Base-by-base conservation (phyloP, 2,329 filamentous ascomycete genomes). In the Alternaria sp. region DNA sequence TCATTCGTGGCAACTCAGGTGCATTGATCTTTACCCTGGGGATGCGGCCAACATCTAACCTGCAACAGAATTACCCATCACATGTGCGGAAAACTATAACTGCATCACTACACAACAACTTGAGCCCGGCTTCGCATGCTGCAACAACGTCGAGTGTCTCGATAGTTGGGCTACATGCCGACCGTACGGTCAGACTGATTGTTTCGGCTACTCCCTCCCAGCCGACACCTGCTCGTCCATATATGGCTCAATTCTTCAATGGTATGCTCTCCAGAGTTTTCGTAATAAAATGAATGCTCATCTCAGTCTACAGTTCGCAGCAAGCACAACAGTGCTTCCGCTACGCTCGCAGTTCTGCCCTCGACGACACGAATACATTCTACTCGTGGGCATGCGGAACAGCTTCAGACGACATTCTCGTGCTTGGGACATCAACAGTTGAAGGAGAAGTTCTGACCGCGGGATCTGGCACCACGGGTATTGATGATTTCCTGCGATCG, bases 1-100 rank as follows among this genome's bases (percentile, higher is more conserved):
- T 56, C 36, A 15, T 64, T 36, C 57, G 52, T 28, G 61, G 61
- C 11, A 59, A 64, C 57, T 64, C 61, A 26, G 61, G 57, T 64
- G 54, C 7, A 12, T n/a, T 1, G n/a, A 49, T 28, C n/a, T 32
- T 44, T 4, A 10, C 13, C 23, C 3, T n/a, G 17, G 9, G 30
- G n/a, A 17, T 26, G 25, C 49, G 12, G 19, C 10, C 23, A 28
- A 12, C 17, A 3, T 13, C 59, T 61, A 19, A 52, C 54, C 23
- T 32, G 40, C 1, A 12, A 50, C 23, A 63, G 61, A 57, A 17
- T 63, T 57, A 13, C 50, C 61, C 12, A n/a, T 63, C 19, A 60
- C 61, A 13, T 63, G 61, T 51, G 44, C 50, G 23, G 51, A 50
- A n/a, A 52, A 40, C 21, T 63, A 63, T 21, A 63, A 63, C 46